Evolutionary conservation across 805 yeast species (phyloP), one percentile per base, ranked within the genome.

Genomic region (Kuraishia floccosa): DNA sequence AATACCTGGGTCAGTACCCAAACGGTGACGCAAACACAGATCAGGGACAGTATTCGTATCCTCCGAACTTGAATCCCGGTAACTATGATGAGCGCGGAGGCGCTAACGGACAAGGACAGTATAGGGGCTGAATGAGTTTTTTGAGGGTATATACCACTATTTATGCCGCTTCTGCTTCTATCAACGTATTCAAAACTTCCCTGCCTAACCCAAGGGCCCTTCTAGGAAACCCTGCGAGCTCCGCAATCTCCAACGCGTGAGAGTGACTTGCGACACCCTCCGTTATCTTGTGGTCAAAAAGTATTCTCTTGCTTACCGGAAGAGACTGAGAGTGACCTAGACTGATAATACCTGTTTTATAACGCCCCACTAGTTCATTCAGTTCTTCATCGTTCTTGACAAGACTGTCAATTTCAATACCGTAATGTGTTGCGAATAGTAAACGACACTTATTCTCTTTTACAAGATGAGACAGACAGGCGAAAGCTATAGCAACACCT

Each of bases 371-470:
- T 12, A 40, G 40, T 2, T 41, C 36, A 3, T 30, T 29, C 7
- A 58, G 38, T 1, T 49, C 43, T n/a, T 49, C 49, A 26, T 52
- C 49, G 1, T 34, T 38, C 2, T 38, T 33, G 17, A 72, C 50
- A 4, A 78, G 44, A 0, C 46, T 38, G n/a, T 63, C 46, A 6
- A 75, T 36, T 34, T 75, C 81, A 0, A 54, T 47, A 0, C 79
- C 84, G 53, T 76, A 86, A 59, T 86, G 96, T 0, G 96, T 86
- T 1, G 96, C 95, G 61, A 86, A 86, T n/a, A 86, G 55, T 0
- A 87, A 65, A 17, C 89, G 63, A 42, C 91, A 77, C 40, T 68
- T 60, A 39, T 76, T 81, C 4, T 49, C 49, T 14, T 56, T 50
- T 10, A 71, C 40, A 33, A 86, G 52, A 44, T 75, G 69, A 24